Conservation (phyloP, 352 stramenopile genomes). For the Phytophthora nicotianae region DNA sequence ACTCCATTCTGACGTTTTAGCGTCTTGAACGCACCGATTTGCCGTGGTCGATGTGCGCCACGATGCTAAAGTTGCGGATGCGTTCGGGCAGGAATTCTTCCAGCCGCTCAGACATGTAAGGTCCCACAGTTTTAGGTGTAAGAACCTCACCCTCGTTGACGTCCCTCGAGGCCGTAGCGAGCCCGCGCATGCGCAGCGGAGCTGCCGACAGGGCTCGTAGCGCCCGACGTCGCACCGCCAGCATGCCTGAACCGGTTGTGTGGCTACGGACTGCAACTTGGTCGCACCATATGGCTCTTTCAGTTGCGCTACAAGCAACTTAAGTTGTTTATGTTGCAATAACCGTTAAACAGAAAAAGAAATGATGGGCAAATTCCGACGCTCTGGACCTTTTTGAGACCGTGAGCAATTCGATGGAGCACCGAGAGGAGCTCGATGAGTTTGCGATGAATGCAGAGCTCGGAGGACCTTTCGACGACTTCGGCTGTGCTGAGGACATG, state of each 20-base stretch:
- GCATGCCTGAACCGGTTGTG: conserved; percentile 25
- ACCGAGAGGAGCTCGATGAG: conserved; percentile 9
- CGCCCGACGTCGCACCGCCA: conserved; percentile 19
- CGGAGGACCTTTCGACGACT: conserved; percentile 9
- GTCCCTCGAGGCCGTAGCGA: conserved; percentile 19
- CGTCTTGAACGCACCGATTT: conserved; percentile 71
- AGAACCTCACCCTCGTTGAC: conserved; percentile 24
- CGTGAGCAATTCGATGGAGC: conserved; percentile 6
- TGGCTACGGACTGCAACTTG: conserved; percentile 19
- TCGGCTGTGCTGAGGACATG: conserved; percentile 4
- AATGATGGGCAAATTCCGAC: conserved; percentile 28
- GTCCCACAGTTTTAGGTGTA: conserved; percentile 57
- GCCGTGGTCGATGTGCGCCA: conserved; percentile 92
- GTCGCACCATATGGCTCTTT: neutral
- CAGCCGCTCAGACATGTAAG: conserved; percentile 69
- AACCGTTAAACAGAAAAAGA: conserved; percentile 3
- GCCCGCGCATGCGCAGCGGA: conserved; percentile 5
- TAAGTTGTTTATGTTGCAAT: neutral
- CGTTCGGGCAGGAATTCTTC: conserved; percentile 70
- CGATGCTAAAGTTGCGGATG: conserved; percentile 92
- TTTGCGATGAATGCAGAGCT: conserved; percentile 18
- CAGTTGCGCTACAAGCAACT: neutral
- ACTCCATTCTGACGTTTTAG: conserved; percentile 11
- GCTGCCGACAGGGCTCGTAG: conserved; percentile 7
- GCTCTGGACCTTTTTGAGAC: conserved; percentile 12